Evolutionary conservation across 257 asterid species (phyloP).

Genomic region (Capsicum rhomboideum): DNA sequence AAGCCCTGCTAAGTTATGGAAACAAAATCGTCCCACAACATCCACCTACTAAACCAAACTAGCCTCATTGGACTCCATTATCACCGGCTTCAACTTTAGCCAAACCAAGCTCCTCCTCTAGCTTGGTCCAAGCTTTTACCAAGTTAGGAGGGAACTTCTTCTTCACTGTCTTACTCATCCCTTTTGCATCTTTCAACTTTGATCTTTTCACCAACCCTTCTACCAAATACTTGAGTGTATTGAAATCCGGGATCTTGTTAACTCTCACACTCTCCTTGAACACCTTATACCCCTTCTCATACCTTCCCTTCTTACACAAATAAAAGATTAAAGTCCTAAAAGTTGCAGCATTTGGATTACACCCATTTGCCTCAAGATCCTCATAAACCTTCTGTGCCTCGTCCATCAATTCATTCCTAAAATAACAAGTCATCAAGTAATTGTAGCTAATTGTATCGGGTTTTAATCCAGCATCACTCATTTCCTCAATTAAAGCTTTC

Average conservation of each 20-base stretch:
- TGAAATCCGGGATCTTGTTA: constrained; percentile 65
- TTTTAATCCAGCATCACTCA: constrained; percentile 39
- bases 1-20: not conserved
- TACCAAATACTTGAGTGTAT: constrained; percentile 54
- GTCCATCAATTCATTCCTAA: constrained; percentile 48
- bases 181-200: constrained; percentile 42
- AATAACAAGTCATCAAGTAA: constrained; percentile 68
- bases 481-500: constrained; percentile 58
- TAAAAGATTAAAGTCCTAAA: constrained; percentile 56
- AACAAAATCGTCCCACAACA: not conserved
- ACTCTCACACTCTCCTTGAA: constrained; percentile 58
- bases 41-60: not conserved
- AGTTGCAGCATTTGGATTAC: constrained; percentile 57
- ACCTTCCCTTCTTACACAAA: constrained; percentile 47
- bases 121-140: constrained; percentile 58
- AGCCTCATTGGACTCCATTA: not conserved
- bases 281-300: constrained; percentile 43
- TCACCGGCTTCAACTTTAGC: constrained; percentile 3
- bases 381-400: constrained; percentile 61
- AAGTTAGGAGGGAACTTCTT: constrained; percentile 57
- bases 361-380: constrained; percentile 40
- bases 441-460: constrained; percentile 56
- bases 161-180: constrained; percentile 48
- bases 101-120: constrained; percentile 51
- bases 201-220: constrained; percentile 48